Percentiles rank a stretch among this genome's conserved stretches.
These are phyloP conservation scores for Lodderomyces beijingensis DNA, from an alignment of 1,139 yeast species.

Conservation along the genomic window DNA sequence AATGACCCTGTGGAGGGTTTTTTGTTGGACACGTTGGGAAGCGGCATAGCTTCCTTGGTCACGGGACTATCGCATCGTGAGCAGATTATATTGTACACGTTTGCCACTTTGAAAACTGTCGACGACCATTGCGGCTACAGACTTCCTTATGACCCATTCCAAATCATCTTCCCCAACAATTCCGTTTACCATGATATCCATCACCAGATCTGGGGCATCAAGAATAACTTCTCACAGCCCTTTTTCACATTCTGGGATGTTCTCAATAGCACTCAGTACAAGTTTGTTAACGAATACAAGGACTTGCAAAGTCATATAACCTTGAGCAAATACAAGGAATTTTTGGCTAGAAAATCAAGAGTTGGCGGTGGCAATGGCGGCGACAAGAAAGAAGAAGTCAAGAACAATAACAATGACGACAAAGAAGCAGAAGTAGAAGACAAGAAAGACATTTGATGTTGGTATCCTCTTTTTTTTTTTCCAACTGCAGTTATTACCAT, in stretches of 20 bases:
- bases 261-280: constrained; percentile 65
- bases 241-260: constrained; percentile 93
- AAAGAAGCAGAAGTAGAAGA: neutral
- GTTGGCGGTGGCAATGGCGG: constrained; percentile 10
- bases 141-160: constrained; percentile 87
- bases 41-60: constrained; percentile 72
- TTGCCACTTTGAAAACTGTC: constrained; percentile 92
- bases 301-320: constrained; percentile 56
- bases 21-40: constrained; percentile 83
- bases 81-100: constrained; percentile 65
- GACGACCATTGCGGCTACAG: constrained; percentile 98
- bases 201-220: constrained; percentile 94
- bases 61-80: constrained; percentile 74
- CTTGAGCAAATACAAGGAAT: constrained; percentile 57
- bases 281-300: constrained; percentile 58
- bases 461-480: neutral
- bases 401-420: neutral
- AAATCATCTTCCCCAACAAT: constrained; percentile 85
- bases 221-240: constrained; percentile 93
- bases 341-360: constrained; percentile 42
- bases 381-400: constrained; percentile 9
- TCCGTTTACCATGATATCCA: constrained; percentile 96
- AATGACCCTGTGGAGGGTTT: constrained; percentile 95
- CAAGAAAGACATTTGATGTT: neutral
- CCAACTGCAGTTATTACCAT: neutral